Conservation (phyloP, 345 rosid species). For the Tarenaya hassleriana region DNA sequence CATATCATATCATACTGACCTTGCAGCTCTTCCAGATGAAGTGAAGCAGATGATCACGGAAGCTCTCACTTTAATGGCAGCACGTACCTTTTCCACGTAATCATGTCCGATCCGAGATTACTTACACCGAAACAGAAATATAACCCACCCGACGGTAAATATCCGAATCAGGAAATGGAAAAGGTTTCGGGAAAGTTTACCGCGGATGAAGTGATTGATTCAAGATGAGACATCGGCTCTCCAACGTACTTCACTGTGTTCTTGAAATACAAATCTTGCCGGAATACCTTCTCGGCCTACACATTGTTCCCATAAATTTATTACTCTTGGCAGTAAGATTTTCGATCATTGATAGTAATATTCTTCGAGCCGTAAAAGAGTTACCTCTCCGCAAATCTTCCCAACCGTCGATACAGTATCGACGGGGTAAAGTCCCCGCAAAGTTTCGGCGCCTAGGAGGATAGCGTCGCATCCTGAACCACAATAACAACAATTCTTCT, state of each 20-base stretch:
- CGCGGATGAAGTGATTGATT: conserved; percentile 95
- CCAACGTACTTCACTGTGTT: conserved; percentile 91
- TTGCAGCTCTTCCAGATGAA: conserved; percentile 96
- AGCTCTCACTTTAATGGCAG: conserved; percentile 97
- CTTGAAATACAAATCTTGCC: conserved; percentile 86
- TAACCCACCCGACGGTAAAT: too few relatives aligned
- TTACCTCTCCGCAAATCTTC: conserved; percentile 92
- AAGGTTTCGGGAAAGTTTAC: conserved; percentile 28
- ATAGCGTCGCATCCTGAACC: conserved; percentile 88
- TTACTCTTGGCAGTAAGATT: too few relatives aligned
- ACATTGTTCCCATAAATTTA: neutral
- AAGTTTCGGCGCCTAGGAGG: conserved; percentile 97
- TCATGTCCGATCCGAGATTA: neutral
- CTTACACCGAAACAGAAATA: neutral
- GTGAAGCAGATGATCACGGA: conserved; percentile 95
- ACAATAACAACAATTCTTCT: neutral
- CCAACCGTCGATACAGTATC: conserved; percentile 86
- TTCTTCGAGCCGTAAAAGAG: too few relatives aligned
- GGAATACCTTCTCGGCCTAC: conserved; percentile 96
- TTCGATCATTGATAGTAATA: too few relatives aligned
- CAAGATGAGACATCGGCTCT: conserved; percentile 94
- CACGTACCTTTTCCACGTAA: conserved; percentile 56
- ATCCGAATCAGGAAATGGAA: too few relatives aligned
- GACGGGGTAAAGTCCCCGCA: conserved; percentile 84
- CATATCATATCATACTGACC: too few relatives aligned